A percentile compares a stretch with the other conserved stretches of the same genome.
Conservation (phyloP, 805 yeast genomes). For the Starmera pachycereana region DNA sequence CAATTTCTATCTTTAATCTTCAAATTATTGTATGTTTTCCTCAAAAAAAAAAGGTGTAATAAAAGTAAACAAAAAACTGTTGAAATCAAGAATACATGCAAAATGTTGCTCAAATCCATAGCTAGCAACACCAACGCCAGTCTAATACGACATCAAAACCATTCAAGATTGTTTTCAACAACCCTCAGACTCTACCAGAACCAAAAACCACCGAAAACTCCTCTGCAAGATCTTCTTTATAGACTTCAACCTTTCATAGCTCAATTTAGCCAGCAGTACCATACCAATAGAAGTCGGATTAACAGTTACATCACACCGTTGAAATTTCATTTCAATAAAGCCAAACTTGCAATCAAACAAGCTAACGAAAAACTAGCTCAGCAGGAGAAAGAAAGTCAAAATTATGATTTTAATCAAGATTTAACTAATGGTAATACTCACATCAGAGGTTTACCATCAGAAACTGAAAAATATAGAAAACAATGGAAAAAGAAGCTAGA, state of each 20-base stretch:
- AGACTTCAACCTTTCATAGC: constrained; percentile 14
- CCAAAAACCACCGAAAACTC: no score
- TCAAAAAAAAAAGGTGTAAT: not conserved
- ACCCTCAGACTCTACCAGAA: no score
- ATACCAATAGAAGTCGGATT: constrained; percentile 7
- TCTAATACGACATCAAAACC: no score
- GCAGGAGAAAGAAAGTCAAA: constrained; percentile 26
- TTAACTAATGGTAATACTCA: constrained; percentile 16
- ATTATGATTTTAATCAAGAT: constrained; percentile 26
- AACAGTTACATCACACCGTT: constrained; percentile 6
- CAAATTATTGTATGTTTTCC: not conserved
- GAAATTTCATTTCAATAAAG: constrained; percentile 16
- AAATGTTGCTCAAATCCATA: no score
- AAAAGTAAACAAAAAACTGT: no score
- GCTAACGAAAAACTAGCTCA: constrained; percentile 26
- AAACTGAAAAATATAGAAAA: constrained; percentile 29
- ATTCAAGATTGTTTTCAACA: no score
- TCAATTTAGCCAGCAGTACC: constrained; percentile 8
- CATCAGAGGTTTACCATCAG: constrained; percentile 34
- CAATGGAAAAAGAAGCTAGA: constrained; percentile 35
- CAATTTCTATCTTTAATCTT: not conserved
- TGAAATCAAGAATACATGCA: no score
- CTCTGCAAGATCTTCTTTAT: constrained; percentile 6
- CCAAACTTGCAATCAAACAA: constrained; percentile 24
- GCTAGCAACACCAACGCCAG: no score